Conservation (phyloP, 2,329 filamentous ascomycete species). For the Cladophialophora bantiana region DNA sequence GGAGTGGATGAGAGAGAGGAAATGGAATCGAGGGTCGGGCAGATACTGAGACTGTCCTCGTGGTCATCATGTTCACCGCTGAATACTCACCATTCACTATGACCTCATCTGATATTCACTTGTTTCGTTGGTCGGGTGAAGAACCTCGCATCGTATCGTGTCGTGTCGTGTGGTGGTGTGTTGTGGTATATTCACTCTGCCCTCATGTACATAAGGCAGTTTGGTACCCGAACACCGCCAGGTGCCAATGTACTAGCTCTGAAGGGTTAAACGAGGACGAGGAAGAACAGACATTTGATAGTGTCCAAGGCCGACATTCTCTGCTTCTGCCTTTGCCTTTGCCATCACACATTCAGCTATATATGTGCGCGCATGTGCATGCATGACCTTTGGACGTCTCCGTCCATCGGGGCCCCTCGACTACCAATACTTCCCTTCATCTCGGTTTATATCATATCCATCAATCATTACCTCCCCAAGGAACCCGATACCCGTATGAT, state of each 20-base stretch:
- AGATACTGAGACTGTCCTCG: background rate
- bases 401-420: too few species aligned
- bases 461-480: constrained; percentile 2
- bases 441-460: background rate
- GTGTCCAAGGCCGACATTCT: background rate
- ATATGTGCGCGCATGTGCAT: too few species aligned
- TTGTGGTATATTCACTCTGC: background rate
- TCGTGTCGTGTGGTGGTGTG: background rate
- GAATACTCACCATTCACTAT: too few species aligned
- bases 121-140: background rate
- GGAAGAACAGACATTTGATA: background rate
- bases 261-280: background rate
- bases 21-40: background rate
- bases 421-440: background rate
- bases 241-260: too few species aligned
- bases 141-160: background rate
- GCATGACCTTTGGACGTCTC: background rate
- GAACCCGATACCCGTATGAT: too few species aligned
- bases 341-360: too few species aligned
- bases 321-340: background rate
- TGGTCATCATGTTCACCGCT: too few species aligned
- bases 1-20: background rate
- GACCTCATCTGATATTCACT: background rate
- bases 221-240: too few species aligned
- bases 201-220: too few species aligned